Conservation (phyloP, 1,284 basidiomycete genomes). For the Apiotrichum brassicae region DNA sequence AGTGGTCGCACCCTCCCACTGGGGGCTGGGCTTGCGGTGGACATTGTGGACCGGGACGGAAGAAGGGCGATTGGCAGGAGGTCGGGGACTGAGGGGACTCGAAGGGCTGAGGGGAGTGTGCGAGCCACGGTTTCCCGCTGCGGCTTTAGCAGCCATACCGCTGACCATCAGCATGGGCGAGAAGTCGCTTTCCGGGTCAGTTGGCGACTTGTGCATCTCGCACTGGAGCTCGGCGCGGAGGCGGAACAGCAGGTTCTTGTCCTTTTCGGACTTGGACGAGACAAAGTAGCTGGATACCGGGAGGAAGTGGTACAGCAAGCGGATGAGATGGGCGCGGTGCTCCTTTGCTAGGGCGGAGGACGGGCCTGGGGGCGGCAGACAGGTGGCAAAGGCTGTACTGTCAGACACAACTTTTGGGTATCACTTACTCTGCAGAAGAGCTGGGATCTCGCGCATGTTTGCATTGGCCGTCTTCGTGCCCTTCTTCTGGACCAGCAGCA, state of each 20-base stretch:
- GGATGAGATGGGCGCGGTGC: slow-evolving; percentile 38
- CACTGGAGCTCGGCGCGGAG: slow-evolving; percentile 42
- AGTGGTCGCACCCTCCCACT: slow-evolving; percentile 9
- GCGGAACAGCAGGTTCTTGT: slow-evolving; percentile 38
- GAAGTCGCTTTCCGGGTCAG: neutral
- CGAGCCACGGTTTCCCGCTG: neutral
- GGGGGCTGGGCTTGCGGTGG: slow-evolving; percentile 30
- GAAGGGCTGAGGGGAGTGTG: neutral
- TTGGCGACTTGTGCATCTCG: slow-evolving; percentile 24
- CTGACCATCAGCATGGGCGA: slow-evolving; percentile 4
- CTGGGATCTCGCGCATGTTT: slow-evolving; percentile 39
- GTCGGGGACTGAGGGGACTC: slow-evolving; percentile 5
- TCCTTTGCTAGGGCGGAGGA: slow-evolving; percentile 14
- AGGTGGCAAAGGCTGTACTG: slow-evolving; percentile 26
- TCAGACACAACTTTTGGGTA: neutral
- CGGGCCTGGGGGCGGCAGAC: slow-evolving; percentile 21
- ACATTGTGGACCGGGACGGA: slow-evolving; percentile 5
- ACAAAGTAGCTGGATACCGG: slow-evolving; percentile 31
- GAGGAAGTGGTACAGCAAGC: slow-evolving; percentile 36
- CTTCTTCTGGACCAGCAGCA: slow-evolving; percentile 35
- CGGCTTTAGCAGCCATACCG: neutral
- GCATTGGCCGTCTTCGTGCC: slow-evolving; percentile 42
- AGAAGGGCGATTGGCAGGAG: neutral
- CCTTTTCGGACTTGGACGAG: slow-evolving; percentile 32
- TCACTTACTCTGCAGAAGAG: slow-evolving; percentile 35